A percentile compares a stretch with the other conserved stretches of the same genome.
Evolutionary conservation across 1,139 yeast species (phyloP).

Genomic region (Pichia sp.): DNA sequence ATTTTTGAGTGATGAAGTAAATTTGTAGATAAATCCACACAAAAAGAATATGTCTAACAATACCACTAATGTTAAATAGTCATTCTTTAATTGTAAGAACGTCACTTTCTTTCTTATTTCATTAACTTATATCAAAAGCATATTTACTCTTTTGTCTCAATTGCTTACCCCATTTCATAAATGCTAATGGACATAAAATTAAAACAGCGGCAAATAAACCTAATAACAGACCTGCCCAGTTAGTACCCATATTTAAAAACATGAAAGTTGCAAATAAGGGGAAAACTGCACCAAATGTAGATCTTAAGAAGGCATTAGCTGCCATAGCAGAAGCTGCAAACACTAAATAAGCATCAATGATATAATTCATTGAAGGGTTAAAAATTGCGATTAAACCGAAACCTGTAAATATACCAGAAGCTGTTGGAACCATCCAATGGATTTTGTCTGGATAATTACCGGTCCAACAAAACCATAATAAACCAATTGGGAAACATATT

Average conservation of each 20-base stretch:
- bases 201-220: slow-evolving; percentile 61
- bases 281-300: slow-evolving; percentile 63
- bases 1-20: too few species aligned
- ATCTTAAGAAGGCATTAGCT: slow-evolving; percentile 73
- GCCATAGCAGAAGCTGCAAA: slow-evolving; percentile 91
- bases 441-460: slow-evolving; percentile 63
- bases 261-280: slow-evolving; percentile 73
- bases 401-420: slow-evolving; percentile 68
- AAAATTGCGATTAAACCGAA: slow-evolving; percentile 70
- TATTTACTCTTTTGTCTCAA: slow-evolving; percentile 60
- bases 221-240: slow-evolving; percentile 78
- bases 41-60: too few species aligned
- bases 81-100: too few species aligned
- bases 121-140: slow-evolving; percentile 40
- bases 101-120: too few species aligned
- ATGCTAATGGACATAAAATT: slow-evolving; percentile 72
- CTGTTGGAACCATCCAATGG: slow-evolving; percentile 84
- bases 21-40: too few species aligned
- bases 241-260: slow-evolving; percentile 68
- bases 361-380: slow-evolving; percentile 70
- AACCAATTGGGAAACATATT: slow-evolving; percentile 63
- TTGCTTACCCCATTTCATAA: slow-evolving; percentile 55
- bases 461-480: slow-evolving; percentile 83
- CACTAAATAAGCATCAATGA: slow-evolving; percentile 70
- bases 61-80: too few species aligned